Base-by-base conservation (phyloP, 768 basidiomycete genomes). In the Termitomyces sp. region DNA sequence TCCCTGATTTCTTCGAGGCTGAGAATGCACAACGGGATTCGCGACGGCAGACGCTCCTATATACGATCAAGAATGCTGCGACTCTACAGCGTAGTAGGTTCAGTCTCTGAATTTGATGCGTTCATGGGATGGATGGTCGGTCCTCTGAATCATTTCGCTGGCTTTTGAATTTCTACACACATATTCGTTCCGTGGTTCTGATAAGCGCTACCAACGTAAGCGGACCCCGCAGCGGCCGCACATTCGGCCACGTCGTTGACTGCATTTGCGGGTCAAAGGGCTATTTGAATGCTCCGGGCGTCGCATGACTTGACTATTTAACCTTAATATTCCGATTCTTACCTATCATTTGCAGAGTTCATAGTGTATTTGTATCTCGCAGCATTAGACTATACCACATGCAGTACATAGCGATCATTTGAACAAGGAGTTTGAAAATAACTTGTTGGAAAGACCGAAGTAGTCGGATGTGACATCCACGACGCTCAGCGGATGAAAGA, bases 21-120 rank as follows among this genome's bases (percentile, higher is more conserved):
- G 35, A 12, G 22, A 18, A 44, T 27, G 10, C 27, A 0, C 47
- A 33, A 4, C 33, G 18, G 31, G n/a, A 18, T 41, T 59, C 62
- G 56, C 53, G 66, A 55, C 63, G 60, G 31, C 50, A 60, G 18
- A 60, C 58, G 35, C 64, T 68, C 53, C 54, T 72, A 15, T 56
- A 50, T 27, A 36, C 54, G n/a, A 42, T 50, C n/a, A 61, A 56
- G 35, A 47, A 58, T 20, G 55, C 57, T 40, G 58, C 56, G n/a
- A 45, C 48, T 23, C 48, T 36, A 33, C 48, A 49, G 35, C 48
- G 59, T 6, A 67, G 63, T 46, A 60, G 70, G 29, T 71, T 69
- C 38, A 69, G 68, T 42, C 58, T 71, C 5, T 70, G 52, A 58
- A 18, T 38, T 23, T 15, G 23, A 38, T 15, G 12, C 10, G 15